These are phyloP conservation scores for Lentinus polychrous DNA, from an alignment of 1,284 basidiomycete species.

Conservation along the genomic window DNA sequence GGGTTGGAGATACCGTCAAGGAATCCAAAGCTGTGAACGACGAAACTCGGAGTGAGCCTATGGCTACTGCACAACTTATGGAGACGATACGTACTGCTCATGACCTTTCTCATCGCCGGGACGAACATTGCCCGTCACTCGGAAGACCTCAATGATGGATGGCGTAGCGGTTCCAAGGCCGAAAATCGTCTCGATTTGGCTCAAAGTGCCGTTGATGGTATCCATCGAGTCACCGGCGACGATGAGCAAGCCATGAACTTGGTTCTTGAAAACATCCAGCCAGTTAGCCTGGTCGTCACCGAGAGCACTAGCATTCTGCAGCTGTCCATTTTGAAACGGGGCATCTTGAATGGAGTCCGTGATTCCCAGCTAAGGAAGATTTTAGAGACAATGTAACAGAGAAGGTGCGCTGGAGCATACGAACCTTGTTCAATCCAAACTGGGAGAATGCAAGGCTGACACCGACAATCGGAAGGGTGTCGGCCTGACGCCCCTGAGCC, in stretches of 20 bases:
- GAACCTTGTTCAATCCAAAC: constrained; percentile 21
- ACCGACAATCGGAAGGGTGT: constrained; percentile 13
- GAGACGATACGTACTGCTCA: constrained; percentile 21
- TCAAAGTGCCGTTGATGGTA: constrained; percentile 14
- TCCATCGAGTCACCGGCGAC: constrained; percentile 26
- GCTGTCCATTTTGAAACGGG: constrained; percentile 27
- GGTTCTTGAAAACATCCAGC: constrained; percentile 28
- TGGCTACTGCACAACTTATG: background rate
- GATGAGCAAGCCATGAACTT: constrained; percentile 32
- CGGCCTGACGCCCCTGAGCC: constrained; percentile 9
- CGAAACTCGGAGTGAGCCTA: background rate
- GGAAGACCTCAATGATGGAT: constrained; percentile 25
- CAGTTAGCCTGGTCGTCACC: constrained; percentile 20
- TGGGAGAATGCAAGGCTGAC: constrained; percentile 30
- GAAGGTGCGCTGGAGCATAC: too few species aligned
- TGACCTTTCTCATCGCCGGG: constrained; percentile 29
- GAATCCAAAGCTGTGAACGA: constrained; percentile 26
- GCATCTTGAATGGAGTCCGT: constrained; percentile 28
- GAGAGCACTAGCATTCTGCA: constrained; percentile 21
- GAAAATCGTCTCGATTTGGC: constrained; percentile 10
- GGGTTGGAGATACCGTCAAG: constrained; percentile 37
- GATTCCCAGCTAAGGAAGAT: constrained; percentile 29
- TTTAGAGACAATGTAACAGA: background rate
- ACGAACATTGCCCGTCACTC: constrained; percentile 25
- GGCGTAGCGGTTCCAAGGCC: constrained; percentile 16